These are phyloP conservation scores for Lagenidium giganteum DNA, from an alignment of 352 stramenopile species.

Conservation along the genomic window DNA sequence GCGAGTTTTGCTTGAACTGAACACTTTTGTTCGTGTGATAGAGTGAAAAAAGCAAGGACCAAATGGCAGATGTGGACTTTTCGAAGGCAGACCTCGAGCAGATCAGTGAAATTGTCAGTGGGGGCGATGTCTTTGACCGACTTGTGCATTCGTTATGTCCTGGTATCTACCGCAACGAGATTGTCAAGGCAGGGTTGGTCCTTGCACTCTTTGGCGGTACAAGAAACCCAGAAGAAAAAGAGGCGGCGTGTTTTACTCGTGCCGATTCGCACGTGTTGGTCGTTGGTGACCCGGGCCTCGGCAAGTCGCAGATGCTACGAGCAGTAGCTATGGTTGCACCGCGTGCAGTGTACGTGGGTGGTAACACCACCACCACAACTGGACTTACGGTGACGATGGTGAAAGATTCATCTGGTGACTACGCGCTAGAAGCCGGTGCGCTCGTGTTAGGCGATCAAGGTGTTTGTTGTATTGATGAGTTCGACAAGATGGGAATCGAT, in stretches of 20 bases:
- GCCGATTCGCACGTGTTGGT: conserved; percentile 91
- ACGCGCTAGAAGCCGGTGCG: conserved; percentile 81
- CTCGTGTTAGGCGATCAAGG: conserved; percentile 88
- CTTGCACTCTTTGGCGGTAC: conserved; percentile 91
- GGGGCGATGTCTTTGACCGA: conserved; percentile 85
- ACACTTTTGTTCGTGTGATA: no score
- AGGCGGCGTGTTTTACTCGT: conserved; percentile 43
- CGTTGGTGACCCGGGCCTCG: conserved; percentile 91
- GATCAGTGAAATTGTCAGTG: conserved; percentile 79
- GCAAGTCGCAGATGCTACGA: conserved; percentile 91
- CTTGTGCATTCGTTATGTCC: conserved; percentile 91
- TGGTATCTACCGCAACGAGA: conserved; percentile 93
- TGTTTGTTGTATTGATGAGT: conserved; percentile 95
- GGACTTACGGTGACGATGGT: conserved; percentile 92
- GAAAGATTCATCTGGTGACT: conserved; percentile 86
- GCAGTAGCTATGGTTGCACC: conserved; percentile 80
- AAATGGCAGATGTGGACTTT: conserved; percentile 38
- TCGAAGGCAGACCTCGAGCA: conserved; percentile 78
- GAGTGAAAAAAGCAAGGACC: conserved; percentile 20
- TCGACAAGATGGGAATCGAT: conserved; percentile 93
- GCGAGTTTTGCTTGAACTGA: no score
- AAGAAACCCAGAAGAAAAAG: conserved; percentile 24
- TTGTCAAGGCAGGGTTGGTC: conserved; percentile 92
- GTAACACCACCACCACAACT: conserved; percentile 90
- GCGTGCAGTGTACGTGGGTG: conserved; percentile 92